These are phyloP conservation scores for Boletus subcaerulescens DNA, from an alignment of 768 basidiomycete species.

Conservation along the genomic window DNA sequence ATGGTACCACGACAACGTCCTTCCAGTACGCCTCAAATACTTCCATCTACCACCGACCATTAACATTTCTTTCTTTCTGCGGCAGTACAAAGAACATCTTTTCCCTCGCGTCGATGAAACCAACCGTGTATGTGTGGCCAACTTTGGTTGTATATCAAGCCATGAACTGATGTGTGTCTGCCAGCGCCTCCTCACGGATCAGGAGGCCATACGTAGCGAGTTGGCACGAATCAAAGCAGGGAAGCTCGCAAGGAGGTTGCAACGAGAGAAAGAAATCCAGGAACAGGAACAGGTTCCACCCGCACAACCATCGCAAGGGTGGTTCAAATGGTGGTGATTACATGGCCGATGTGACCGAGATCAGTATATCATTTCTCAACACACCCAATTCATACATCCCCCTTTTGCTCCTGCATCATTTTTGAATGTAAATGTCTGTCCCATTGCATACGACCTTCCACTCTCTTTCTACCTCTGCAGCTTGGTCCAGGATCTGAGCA, in stretches of 20 bases:
- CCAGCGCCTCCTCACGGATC: slow-evolving; percentile 65
- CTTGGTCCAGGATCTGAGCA: slow-evolving; percentile 36
- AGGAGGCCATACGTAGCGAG: slow-evolving; percentile 62
- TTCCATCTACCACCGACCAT: background rate
- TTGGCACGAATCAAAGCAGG: slow-evolving; percentile 69
- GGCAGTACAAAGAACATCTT: slow-evolving; percentile 68
- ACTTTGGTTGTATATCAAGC: slow-evolving; percentile 7
- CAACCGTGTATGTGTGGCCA: slow-evolving; percentile 40
- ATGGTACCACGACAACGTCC: slow-evolving; percentile 77
- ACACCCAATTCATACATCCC: background rate
- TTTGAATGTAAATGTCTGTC: slow-evolving; percentile 20
- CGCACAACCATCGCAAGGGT: slow-evolving; percentile 23
- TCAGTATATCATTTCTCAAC: slow-evolving; percentile 8
- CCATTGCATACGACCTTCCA: slow-evolving; percentile 33
- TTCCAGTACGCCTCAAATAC: slow-evolving; percentile 52
- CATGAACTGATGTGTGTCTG: background rate
- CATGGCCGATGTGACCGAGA: background rate
- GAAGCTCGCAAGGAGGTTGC: slow-evolving; percentile 43
- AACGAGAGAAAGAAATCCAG: slow-evolving; percentile 40
- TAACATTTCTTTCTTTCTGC: background rate
- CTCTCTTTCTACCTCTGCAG: slow-evolving; percentile 25
- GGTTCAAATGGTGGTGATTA: slow-evolving; percentile 28
- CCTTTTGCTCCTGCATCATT: background rate
- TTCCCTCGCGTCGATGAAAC: slow-evolving; percentile 63
- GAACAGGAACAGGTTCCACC: slow-evolving; percentile 16